Evolutionary conservation across 352 stramenopile species (phyloP), one percentile per base, ranked within the genome.

Genomic region (Globisporangium camurandrum): DNA sequence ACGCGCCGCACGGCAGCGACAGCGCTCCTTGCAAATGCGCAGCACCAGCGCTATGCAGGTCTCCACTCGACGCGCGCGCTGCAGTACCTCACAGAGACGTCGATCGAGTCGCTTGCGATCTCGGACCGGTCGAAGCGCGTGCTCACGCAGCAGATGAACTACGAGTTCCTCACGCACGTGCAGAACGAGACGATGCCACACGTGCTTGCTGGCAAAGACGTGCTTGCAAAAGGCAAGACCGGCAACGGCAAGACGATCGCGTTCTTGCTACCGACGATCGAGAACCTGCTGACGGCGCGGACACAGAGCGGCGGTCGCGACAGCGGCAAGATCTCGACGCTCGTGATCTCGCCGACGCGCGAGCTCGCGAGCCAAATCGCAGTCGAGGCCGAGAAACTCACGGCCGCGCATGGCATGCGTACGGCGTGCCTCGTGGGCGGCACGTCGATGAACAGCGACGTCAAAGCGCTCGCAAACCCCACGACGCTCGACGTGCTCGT

Each of bases 161-260:
- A 94, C 50, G 69, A 91, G 57, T 68, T 66, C 23, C 90, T 97
- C 59, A 98, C 91, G 7, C 69, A 92, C 55, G 80, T 97, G 26
- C 92, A 98, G 66, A 78, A 82, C 42, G 69, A 86, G 46, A 89
- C 90, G 54, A 93, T 96, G 59, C 61, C 75, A 19, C 54, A 69
- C 23, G 75, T 86, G 44, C 51, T 80, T 17, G 51, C 75, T 40
- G 93, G 95, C 39, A 77, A 84, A 39, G 93, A 97, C 68, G 69
- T 98, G 47, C 69, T 98, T 37, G 91, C 78, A n/a, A 96, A 96
- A 62, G 57, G 84, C 42, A 95, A 93, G 64, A 96, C 87, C 3
- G 90, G 89, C 9, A 88, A 77, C 40, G 86, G 88, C 41, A 97
- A 97, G 63, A 97, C 90, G 9, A 83, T 92, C 58, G 87, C 92